These are phyloP conservation scores for Lodderomyces beijingensis DNA, from an alignment of 1,139 yeast species.

Conservation along the genomic window DNA sequence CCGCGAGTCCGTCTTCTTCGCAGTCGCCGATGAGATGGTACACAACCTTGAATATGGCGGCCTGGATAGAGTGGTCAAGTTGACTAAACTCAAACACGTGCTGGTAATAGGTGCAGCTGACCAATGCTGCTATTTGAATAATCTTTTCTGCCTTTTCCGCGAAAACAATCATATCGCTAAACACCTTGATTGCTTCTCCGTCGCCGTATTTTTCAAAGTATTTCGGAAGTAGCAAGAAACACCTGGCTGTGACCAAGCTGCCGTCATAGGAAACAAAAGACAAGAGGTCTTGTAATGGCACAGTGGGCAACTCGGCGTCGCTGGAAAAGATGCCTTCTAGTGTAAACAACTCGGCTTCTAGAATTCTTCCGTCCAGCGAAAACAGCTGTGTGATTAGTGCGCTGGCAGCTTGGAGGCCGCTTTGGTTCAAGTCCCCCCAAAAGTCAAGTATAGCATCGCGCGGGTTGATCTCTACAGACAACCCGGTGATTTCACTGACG, in stretches of 20 bases:
- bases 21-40: slow-evolving; percentile 54
- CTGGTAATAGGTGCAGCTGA: slow-evolving; percentile 52
- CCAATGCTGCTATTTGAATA: slow-evolving; percentile 41
- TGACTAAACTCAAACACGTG: slow-evolving; percentile 39
- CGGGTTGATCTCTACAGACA: slow-evolving; percentile 43
- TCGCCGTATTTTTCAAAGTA: slow-evolving; percentile 49
- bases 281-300: slow-evolving; percentile 21
- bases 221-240: slow-evolving; percentile 50
- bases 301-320: slow-evolving; percentile 24
- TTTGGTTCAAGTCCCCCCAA: slow-evolving; percentile 38
- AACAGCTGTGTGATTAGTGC: slow-evolving; percentile 17
- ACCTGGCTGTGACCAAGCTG: slow-evolving; percentile 40
- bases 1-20: slow-evolving; percentile 77
- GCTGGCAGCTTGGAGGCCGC: slow-evolving; percentile 31
- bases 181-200: slow-evolving; percentile 30
- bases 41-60: slow-evolving; percentile 24
- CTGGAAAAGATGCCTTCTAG: slow-evolving; percentile 42
- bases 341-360: slow-evolving; percentile 39
- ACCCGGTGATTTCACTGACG: slow-evolving; percentile 70
- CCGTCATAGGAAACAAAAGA: slow-evolving; percentile 16
- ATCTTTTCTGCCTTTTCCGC: slow-evolving; percentile 17
- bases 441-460: slow-evolving; percentile 55
- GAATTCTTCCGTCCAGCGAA: slow-evolving; percentile 18
- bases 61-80: slow-evolving; percentile 20
- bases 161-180: slow-evolving; percentile 30